Percentiles rank a stretch among this genome's conserved stretches.
Evolutionary conservation across 106 monocot genomes (phyloP).

Genomic region (Dactylorhiza incarnata): DNA sequence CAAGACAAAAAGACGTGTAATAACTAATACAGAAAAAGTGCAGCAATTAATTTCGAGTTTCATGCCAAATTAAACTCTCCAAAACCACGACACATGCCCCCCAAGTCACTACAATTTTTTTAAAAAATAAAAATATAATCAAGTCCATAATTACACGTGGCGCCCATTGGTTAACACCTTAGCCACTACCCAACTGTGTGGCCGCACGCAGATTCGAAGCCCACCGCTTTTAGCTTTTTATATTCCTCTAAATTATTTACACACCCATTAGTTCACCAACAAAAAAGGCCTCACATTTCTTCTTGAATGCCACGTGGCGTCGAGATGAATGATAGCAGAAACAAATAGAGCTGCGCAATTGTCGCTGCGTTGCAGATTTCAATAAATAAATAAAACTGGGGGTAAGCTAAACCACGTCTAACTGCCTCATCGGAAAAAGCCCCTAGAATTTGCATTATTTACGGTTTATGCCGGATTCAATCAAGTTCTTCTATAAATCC

Average conservation of each 20-base stretch:
- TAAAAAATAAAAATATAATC: too few species aligned
- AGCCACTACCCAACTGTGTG: neutral
- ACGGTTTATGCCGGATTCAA: neutral
- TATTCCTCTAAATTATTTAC: too few species aligned
- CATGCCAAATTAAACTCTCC: too few species aligned
- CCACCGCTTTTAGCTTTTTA: neutral
- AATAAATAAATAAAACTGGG: neutral
- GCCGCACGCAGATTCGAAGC: neutral
- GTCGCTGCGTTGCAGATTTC: neutral
- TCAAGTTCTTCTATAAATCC: slow-evolving; percentile 22
- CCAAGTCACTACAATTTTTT: too few species aligned
- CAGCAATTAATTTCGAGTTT: too few species aligned
- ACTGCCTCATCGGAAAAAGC: neutral
- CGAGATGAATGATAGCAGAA: neutral
- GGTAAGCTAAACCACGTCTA: neutral
- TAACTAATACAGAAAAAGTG: too few species aligned
- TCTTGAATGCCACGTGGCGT: neutral
- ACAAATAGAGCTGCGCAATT: neutral
- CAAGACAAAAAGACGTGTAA: too few species aligned
- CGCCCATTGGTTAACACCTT: neutral
- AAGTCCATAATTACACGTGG: neutral
- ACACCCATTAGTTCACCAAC: neutral
- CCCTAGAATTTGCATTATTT: neutral
- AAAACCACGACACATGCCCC: too few species aligned
- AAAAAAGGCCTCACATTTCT: neutral